Evolutionary conservation across 2,329 filamentous ascomycete species (phyloP).

Genomic region (Paraphaeosphaeria minitans): DNA sequence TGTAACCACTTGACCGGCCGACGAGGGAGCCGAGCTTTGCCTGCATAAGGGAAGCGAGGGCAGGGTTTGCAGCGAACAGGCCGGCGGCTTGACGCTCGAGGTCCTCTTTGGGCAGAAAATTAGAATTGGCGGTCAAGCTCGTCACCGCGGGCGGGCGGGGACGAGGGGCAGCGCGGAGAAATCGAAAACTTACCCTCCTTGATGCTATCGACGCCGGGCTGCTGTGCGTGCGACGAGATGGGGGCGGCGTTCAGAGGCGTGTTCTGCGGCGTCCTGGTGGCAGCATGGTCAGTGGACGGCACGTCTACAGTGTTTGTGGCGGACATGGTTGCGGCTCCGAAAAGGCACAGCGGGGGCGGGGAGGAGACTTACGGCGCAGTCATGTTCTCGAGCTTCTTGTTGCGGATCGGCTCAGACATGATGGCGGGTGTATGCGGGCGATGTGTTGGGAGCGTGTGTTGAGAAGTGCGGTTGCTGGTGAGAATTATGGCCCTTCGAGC

Average conservation of each 20-base stretch:
- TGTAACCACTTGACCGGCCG: constrained; percentile 94
- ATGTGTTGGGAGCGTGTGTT: constrained; percentile 21
- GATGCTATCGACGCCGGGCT: constrained; percentile 92
- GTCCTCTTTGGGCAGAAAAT: constrained; percentile 69
- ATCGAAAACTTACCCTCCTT: constrained; percentile 76
- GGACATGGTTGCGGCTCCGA: constrained; percentile 24
- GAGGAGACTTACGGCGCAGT: constrained; percentile 65
- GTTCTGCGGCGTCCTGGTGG: constrained; percentile 90
- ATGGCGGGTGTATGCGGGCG: constrained; percentile 29
- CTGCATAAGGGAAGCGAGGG: constrained; percentile 96
- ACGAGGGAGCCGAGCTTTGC: constrained; percentile 92
- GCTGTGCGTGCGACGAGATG: constrained; percentile 95
- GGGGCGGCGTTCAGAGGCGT: constrained; percentile 94
- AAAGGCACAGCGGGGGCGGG: constrained; percentile 33
- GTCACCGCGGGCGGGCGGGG: constrained; percentile 30
- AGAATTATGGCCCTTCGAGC: constrained; percentile 36
- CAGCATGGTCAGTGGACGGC: constrained; percentile 38
- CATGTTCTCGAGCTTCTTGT: constrained; percentile 66
- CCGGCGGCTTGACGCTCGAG: constrained; percentile 88
- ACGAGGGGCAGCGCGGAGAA: constrained; percentile 33
- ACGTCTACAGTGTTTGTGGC: constrained; percentile 34
- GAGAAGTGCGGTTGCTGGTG: constrained; percentile 34
- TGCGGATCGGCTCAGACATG: constrained; percentile 73
- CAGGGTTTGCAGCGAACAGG: constrained; percentile 94
- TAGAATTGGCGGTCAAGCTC: constrained; percentile 45